Percentiles rank a stretch among this genome's conserved stretches.
Evolutionary conservation across 352 stramenopile genomes (phyloP).

Genomic region (Aphanomyces cochlioides): DNA sequence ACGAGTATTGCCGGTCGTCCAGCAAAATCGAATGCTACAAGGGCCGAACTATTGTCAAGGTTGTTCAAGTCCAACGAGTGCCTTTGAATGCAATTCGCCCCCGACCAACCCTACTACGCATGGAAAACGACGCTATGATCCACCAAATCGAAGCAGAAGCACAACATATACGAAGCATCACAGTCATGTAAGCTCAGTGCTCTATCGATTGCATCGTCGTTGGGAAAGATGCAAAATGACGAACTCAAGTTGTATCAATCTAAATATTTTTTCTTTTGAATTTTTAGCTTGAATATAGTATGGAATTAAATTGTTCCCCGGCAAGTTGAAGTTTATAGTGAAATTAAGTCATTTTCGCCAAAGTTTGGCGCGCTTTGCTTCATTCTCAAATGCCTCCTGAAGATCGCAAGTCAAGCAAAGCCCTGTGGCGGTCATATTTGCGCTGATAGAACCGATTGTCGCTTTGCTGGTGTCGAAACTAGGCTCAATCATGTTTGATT

Average conservation of each 20-base stretch:
- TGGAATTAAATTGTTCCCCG: not conserved
- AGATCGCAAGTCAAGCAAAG: too few species aligned
- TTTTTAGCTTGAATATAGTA: not conserved
- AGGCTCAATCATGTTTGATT: too few species aligned
- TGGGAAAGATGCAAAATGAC: not conserved
- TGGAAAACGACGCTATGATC: not conserved
- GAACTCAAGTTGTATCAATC: too few species aligned
- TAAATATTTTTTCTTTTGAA: not conserved
- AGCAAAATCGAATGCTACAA: conserved; percentile 32
- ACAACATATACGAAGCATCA: not conserved
- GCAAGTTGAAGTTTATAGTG: not conserved
- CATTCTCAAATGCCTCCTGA: too few species aligned
- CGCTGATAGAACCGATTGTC: too few species aligned
- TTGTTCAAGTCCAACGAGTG: conserved; percentile 26
- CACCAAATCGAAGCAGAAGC: not conserved
- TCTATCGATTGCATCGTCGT: not conserved
- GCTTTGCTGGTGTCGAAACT: too few species aligned
- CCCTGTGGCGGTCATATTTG: too few species aligned
- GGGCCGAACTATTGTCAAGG: conserved; percentile 27
- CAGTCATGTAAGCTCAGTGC: not conserved
- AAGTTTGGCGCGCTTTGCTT: not conserved
- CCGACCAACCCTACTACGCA: not conserved
- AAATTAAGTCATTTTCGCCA: not conserved
- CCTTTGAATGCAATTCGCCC: not conserved
- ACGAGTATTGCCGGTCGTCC: conserved; percentile 24